These are phyloP conservation scores for Epichloe coenophiala DNA, from an alignment of 2,329 filamentous ascomycete species.

Conservation along the genomic window DNA sequence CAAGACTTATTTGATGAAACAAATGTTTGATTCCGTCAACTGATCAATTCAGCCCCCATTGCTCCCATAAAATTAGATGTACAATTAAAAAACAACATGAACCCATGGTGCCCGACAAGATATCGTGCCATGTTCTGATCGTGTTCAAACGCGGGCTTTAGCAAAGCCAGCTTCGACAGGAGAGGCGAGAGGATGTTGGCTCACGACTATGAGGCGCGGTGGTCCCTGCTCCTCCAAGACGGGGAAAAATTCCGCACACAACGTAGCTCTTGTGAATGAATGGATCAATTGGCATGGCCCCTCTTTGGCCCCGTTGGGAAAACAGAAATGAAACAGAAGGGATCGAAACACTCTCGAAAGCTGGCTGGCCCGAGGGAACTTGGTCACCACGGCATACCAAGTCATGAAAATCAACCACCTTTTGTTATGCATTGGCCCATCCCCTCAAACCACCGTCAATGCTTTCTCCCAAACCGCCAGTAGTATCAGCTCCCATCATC, in stretches of 20 bases:
- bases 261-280: too few relatives aligned
- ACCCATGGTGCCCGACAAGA: conserved; percentile 1
- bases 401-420: conserved; percentile 6
- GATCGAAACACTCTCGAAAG: background rate
- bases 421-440: conserved; percentile 1
- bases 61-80: conserved; percentile 12
- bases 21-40: conserved; percentile 7
- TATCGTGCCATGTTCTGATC: background rate
- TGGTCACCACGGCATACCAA: background rate
- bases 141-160: background rate
- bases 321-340: too few relatives aligned
- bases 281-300: too few relatives aligned
- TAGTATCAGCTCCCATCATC: background rate
- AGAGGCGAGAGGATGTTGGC: too few relatives aligned
- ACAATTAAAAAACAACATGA: conserved; percentile 10
- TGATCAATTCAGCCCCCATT: conserved; percentile 6
- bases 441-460: conserved; percentile 1
- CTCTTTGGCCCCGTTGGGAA: too few relatives aligned
- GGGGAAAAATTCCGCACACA: too few relatives aligned
- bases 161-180: background rate
- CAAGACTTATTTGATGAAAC: background rate
- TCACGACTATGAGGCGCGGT: background rate
- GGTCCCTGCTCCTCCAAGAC: too few relatives aligned
- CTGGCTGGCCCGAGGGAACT: background rate
- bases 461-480: background rate